phyloP scores from a whole-genome alignment of 306 rosid genomes.

The Casuarina cunninghamiana region DNA sequence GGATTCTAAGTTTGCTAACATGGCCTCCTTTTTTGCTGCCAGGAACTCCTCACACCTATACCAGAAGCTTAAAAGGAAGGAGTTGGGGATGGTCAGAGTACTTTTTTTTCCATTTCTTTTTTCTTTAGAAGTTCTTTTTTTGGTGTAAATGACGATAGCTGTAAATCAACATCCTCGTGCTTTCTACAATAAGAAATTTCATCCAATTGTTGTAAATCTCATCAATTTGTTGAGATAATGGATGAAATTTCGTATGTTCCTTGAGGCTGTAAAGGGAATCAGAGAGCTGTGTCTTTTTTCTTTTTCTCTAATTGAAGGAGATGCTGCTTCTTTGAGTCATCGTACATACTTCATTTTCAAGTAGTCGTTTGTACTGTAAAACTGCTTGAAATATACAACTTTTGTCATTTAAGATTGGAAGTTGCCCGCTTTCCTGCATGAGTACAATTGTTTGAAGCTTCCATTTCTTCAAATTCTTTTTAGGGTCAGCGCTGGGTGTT shows the following conservation, averaged over 20 bases:
- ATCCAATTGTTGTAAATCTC: constrained; percentile 37
- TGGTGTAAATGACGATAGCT: constrained; percentile 29
- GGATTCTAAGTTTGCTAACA: constrained; percentile 9
- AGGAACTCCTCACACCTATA: constrained; percentile 59
- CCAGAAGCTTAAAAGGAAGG: constrained; percentile 61
- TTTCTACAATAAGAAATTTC: constrained; percentile 30
- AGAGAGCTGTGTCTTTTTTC: background rate
- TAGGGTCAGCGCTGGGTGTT: too few relatives aligned
- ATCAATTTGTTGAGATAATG: constrained; percentile 8
- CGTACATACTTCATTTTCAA: background rate
- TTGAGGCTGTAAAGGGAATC: constrained; percentile 8
- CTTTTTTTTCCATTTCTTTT: constrained; percentile 1
- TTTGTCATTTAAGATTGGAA: too few relatives aligned
- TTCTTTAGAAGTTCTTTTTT: constrained; percentile 7
- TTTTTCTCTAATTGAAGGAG: background rate
- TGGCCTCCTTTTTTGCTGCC: constrained; percentile 24
- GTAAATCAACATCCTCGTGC: constrained; percentile 37
- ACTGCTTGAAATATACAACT: background rate
- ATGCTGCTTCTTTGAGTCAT: background rate
- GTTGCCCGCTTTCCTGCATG: too few relatives aligned
- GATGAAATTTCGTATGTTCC: constrained; percentile 4
- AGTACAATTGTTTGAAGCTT: too few relatives aligned
- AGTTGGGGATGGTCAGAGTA: background rate
- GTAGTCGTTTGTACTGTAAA: background rate
- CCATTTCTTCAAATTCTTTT: too few relatives aligned